Evolutionary conservation across 169 alveolate genomes (phyloP), one percentile per base, ranked within the genome.

Genomic region (Plasmodium blacklocki): DNA sequence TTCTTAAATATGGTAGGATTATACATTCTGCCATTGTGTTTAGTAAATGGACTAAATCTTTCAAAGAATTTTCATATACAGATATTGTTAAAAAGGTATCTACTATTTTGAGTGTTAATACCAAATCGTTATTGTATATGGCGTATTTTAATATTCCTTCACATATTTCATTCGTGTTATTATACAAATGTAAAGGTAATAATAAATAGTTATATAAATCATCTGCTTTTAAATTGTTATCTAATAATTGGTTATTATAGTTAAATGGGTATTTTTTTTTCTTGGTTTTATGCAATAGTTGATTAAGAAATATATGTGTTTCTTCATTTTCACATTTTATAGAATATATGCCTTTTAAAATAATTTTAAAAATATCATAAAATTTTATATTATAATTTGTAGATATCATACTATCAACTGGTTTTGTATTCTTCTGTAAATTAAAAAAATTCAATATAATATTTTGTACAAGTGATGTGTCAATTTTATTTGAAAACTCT

Each of bases 21-120:
- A 86, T 86, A 66, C 63, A 86, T 74, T 86, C 92, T 39, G 88
- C 75, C 19, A 86, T 19, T 50, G 87, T 86, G 54, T 86, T 86
- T 54, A 86, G 29, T 12, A 86, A 86, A 72, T 86, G 74, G 32
- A 86, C 75, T 19, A 86, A 43, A 45, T 71, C 64, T 59, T 86
- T 86, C 21, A 86, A 39, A 32, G 92, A 86, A 43, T 86, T 86
- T 64, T 86, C 76, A 67, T 86, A 60, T 23, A 86, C 64, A 32
- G 87, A 74, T 71, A 86, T 71, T 49, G 74, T 15, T 86, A 86
- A 72, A 32, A 86, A 56, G 43, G 92, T 86, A 50, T 86, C 92
- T 9, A 86, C 78, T 50, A 56, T 50, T 73, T 60, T 86, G 11
- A 72, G 43, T 54, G 92, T 86, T 52, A 71, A 43, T 18, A 62